Percentiles rank a stretch among this genome's conserved stretches.
Conservation (phyloP, 108 stramenopile species). For the Cyclostephanos tholiformis region DNA sequence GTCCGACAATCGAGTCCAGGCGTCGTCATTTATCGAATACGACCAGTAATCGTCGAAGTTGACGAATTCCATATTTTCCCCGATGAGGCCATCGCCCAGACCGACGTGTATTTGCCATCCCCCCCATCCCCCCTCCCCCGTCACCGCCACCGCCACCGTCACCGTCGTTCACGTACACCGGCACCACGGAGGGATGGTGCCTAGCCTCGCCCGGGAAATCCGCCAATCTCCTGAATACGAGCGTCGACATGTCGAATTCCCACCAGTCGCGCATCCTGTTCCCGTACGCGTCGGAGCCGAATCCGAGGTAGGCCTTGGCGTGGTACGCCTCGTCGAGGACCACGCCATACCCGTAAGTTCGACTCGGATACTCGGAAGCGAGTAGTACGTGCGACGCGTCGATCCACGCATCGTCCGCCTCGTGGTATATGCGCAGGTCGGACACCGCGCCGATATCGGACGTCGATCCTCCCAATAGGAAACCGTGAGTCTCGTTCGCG, state of each 20-base stretch:
- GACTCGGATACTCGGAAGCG: background rate
- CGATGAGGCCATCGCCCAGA: slow-evolving; percentile 30
- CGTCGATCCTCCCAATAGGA: slow-evolving; percentile 35
- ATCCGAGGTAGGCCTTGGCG: too few relatives aligned
- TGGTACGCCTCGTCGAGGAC: slow-evolving; percentile 12
- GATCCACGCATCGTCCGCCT: background rate
- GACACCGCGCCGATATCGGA: background rate
- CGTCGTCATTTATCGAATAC: slow-evolving; percentile 22
- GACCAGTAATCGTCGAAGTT: slow-evolving; percentile 47
- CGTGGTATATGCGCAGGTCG: background rate
- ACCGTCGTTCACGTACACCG: slow-evolving; percentile 15
- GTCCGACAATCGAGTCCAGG: slow-evolving; percentile 27
- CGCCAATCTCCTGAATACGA: slow-evolving; percentile 19
- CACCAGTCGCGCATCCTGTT: slow-evolving; percentile 19
- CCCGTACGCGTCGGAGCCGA: too few relatives aligned
- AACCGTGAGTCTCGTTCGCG: slow-evolving; percentile 47
- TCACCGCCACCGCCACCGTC: background rate
- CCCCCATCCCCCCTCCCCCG: background rate
- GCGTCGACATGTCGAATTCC: slow-evolving; percentile 46
- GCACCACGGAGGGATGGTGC: slow-evolving; percentile 36
- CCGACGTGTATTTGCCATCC: slow-evolving; percentile 47
- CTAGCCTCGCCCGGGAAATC: slow-evolving; percentile 32
- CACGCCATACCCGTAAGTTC: slow-evolving; percentile 34
- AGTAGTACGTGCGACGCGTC: background rate
- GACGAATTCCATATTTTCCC: background rate